Base-by-base conservation (phyloP, 2,329 filamentous ascomycete genomes). In the Fusarium lyarnte region DNA sequence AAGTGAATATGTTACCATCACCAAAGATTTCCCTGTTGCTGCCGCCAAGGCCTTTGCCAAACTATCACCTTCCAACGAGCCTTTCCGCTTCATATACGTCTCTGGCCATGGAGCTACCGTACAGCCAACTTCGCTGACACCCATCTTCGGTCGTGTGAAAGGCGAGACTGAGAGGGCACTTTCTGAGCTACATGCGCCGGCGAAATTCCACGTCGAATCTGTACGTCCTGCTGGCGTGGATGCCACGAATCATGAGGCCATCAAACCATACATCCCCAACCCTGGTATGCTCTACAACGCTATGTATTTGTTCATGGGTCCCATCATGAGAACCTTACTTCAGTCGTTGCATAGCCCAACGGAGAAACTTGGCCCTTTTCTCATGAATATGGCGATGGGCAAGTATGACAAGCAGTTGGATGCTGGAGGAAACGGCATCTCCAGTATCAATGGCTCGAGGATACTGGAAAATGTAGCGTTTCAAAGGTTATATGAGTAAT, bases 31-130 rank as follows among this genome's bases (percentile, higher is more conserved):
- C 9, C 27, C 72, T 6, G n/a, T 74, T 16, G 65, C 69, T 38
- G 72, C 66, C 2, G 72, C 59, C 21, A 42, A 67, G 19, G 69
- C 72, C 6, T 70, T 74, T 21, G 45, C 69, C 9, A 43, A 55
- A 14, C 46, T 74, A 10, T 47, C 61, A 10, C 58, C 69, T 23
- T n/a, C 39, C 23, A 29, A 62, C 3, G 55, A 74, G 7, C 61
- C 72, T 12, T 74, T 74, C 38, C 65, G 61, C 10, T 74, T 74
- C 25, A 53, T 74, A 27, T 74, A 66, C 17, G 69, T 74, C 21
- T 74, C 72, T 19, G 58, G 54, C 8, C n/a, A 49, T 9, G 52
- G 72, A 8, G 58, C 72, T 3, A 64, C 61, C 6, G 46, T 51
- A 17, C 61, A 16, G 9, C 72, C 72, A 3, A 67, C 52, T 7